A percentile compares a stretch with the other conserved stretches of the same genome.
Conservation (phyloP, 345 rosid genomes). For the Salix purpurea region DNA sequence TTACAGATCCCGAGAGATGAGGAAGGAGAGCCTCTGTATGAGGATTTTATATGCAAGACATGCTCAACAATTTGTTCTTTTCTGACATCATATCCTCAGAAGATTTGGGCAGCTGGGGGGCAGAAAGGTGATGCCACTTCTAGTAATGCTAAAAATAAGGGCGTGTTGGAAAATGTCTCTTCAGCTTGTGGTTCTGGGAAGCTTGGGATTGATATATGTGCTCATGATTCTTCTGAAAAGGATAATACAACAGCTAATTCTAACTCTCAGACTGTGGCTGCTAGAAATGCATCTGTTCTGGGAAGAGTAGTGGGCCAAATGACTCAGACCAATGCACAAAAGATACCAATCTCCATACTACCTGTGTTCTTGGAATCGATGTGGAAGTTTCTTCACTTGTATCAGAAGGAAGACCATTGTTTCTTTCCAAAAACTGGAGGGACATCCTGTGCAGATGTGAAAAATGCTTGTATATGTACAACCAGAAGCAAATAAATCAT, state of each 20-base stretch:
- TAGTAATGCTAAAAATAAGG: conserved; percentile 45
- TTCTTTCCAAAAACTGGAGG: conserved; percentile 88
- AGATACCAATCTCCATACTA: conserved; percentile 13
- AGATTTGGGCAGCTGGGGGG: conserved; percentile 46
- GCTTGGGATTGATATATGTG: conserved; percentile 32
- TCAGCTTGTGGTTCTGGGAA: conserved; percentile 34
- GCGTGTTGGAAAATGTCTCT: conserved; percentile 37
- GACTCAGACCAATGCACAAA: conserved; percentile 19
- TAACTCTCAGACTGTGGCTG: conserved; percentile 18
- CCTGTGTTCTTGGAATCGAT: conserved; percentile 44
- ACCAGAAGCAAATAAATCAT: conserved; percentile 51
- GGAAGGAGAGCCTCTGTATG: conserved; percentile 83
- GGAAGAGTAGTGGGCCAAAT: conserved; percentile 25
- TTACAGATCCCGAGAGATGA: conserved; percentile 76
- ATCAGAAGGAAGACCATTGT: conserved; percentile 53
- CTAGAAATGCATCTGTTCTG: conserved; percentile 33
- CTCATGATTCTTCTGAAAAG: conserved; percentile 17
- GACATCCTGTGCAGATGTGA: conserved; percentile 69
- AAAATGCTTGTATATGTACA: conserved; percentile 64
- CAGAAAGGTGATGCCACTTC: conserved; percentile 20
- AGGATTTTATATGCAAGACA: conserved; percentile 76
- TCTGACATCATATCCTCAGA: conserved; percentile 56
- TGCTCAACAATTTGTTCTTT: conserved; percentile 72
- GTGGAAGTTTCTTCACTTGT: conserved; percentile 16
- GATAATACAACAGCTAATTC: conserved; percentile 11